Base-by-base conservation (phyloP, 2,329 filamentous ascomycete genomes). In the Venturia carpophila region DNA sequence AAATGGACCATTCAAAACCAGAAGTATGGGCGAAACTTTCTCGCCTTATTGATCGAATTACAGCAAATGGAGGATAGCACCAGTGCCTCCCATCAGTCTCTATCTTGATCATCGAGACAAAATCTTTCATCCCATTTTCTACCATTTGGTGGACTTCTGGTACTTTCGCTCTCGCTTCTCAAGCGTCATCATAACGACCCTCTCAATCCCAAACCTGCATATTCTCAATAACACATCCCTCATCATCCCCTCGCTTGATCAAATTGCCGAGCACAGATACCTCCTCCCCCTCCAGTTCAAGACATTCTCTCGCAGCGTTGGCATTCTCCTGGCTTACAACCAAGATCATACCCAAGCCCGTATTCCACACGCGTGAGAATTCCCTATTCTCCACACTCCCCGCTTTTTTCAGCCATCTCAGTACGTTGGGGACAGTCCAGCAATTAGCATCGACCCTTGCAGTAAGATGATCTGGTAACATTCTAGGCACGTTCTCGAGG, bases 321-420 rank as follows among this genome's bases (percentile, higher is more conserved):
- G 82, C 90, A 69, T 89, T 83, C 42, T 79, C 82, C 65, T 83
- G 79, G 37, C 83, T 84, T 2, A 97, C 91, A 5, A 92, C 91
- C 39, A 92, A 81, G 6, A 97, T 90, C 92, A 99, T 97, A 60
- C 94, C 94, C 56, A 99, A 79, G 62, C 94, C 94, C 9, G 89
- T 92, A 79, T 99, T 99, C 83, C 96, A 97, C 1, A 92, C 94
- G 66, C 92, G 83, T 63, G 88, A 91, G 84, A 97, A 95, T 79
- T 99, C 94, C 11, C 79, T 73, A 1, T 87, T 82, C 64, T 82
- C 84, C 41, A 97, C 87, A 67, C 89, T 88, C n/a, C 84, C 84
- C 13, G 79, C 80, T 69, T 80, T 77, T 79, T 92, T 91, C 71
- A 99, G 82, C 94, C 94, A 99, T 72, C 82, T 82, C 79, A 97